Percentiles rank a stretch among this genome's conserved stretches.
These are phyloP conservation scores for Fusarium haematococcum DNA, from an alignment of 2,329 filamentous ascomycete species.

Conservation along the genomic window DNA sequence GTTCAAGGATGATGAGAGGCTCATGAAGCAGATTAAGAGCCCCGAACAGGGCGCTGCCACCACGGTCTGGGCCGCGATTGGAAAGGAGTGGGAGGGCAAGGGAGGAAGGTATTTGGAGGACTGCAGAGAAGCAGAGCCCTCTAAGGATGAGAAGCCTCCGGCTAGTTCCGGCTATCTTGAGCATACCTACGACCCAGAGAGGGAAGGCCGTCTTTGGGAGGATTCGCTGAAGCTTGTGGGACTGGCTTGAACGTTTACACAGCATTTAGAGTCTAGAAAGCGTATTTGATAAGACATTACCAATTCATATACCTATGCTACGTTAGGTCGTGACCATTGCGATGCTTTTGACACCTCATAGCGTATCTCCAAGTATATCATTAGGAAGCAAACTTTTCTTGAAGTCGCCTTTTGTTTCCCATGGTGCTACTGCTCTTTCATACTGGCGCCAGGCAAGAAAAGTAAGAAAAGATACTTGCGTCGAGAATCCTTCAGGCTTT, in stretches of 20 bases:
- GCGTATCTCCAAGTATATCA: neutral
- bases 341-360: neutral
- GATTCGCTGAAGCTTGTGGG: slow-evolving; percentile 35
- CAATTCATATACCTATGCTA: neutral
- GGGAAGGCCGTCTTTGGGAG: slow-evolving; percentile 29
- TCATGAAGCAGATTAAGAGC: slow-evolving; percentile 6
- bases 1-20: neutral
- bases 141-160: neutral
- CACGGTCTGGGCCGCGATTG: slow-evolving; percentile 36
- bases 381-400: neutral
- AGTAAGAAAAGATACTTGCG: neutral
- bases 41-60: slow-evolving; percentile 39
- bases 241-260: neutral
- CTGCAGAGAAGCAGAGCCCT: slow-evolving; percentile 15
- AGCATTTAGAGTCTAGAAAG: neutral
- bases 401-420: neutral
- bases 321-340: no score
- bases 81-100: slow-evolving; percentile 28
- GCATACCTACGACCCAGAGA: slow-evolving; percentile 24
- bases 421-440: neutral
- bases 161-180: slow-evolving; percentile 5
- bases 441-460: neutral
- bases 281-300: neutral
- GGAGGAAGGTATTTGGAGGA: slow-evolving; percentile 34
- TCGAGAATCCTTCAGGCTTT: neutral